phyloP scores from a whole-genome alignment of 805 yeast genomes.

The Saccharomycopsis olivae region DNA sequence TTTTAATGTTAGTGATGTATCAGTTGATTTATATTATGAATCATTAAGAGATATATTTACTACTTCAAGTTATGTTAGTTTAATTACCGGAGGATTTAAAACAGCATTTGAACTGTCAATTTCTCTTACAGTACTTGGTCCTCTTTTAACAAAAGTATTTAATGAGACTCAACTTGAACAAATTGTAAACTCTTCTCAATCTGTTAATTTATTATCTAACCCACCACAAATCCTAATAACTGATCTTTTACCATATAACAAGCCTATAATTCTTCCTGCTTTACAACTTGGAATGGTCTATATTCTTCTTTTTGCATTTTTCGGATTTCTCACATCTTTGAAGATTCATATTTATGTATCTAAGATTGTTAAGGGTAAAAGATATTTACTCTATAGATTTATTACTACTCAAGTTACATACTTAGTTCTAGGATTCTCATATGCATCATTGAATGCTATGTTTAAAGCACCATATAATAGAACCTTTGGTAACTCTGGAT shows the following conservation, averaged over 20 bases:
- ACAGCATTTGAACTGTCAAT: constrained; percentile 21
- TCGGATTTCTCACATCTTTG: constrained; percentile 51
- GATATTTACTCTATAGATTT: constrained; percentile 44
- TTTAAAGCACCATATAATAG: constrained; percentile 50
- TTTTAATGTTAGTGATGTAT: constrained; percentile 24
- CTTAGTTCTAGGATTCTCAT: constrained; percentile 46
- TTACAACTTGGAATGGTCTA: constrained; percentile 68
- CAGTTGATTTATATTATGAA: constrained; percentile 40
- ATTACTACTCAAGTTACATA: constrained; percentile 40
- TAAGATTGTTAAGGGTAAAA: constrained; percentile 31
- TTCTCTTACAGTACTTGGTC: constrained; percentile 20
- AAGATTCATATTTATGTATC: constrained; percentile 43
- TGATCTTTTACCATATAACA: constrained; percentile 42
- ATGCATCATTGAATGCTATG: constrained; percentile 52
- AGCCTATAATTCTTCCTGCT: constrained; percentile 51
- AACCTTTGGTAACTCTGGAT: constrained; percentile 59
- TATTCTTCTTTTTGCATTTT: constrained; percentile 60
- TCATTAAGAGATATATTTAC: constrained; percentile 53
- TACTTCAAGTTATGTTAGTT: constrained; percentile 35
- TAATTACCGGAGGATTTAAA: constrained; percentile 32
- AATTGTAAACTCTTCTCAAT: constrained; percentile 19
- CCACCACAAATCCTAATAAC: constrained; percentile 27
- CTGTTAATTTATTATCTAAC: constrained; percentile 23
- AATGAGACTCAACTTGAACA: constrained; percentile 22
- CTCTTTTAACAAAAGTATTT: constrained; percentile 24